Percentiles rank a stretch among this genome's conserved stretches.
Conservation (phyloP, 352 stramenopile species). For the Globisporangium sylvaticum region DNA sequence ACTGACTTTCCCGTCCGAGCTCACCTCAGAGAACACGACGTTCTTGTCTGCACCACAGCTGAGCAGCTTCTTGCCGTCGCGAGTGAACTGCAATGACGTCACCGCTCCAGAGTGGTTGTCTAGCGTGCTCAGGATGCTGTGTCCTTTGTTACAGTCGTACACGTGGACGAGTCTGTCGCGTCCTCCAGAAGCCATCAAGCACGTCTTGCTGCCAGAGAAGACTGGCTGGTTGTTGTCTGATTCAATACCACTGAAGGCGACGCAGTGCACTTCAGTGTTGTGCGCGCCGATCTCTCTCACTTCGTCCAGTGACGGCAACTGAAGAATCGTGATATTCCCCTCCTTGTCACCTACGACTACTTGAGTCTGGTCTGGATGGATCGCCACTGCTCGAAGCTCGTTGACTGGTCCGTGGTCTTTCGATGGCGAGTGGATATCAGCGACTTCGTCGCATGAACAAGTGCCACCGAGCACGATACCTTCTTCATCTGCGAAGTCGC, state of each 20-base stretch:
- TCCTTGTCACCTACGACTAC: conserved; percentile 68
- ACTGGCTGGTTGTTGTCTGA: not conserved
- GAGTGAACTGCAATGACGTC: conserved; percentile 59
- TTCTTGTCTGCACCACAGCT: conserved; percentile 70
- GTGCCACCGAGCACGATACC: conserved; percentile 51
- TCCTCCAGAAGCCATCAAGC: conserved; percentile 66
- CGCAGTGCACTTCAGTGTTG: conserved; percentile 67
- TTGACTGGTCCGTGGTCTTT: conserved; percentile 35
- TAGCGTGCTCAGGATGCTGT: conserved; percentile 44
- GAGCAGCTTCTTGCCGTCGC: conserved; percentile 60
- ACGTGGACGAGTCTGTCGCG: conserved; percentile 81
- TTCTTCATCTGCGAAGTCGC: conserved; percentile 40
- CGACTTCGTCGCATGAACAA: conserved; percentile 33
- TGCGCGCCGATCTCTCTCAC: conserved; percentile 49
- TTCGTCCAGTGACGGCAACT: conserved; percentile 32
- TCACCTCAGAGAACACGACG: conserved; percentile 57
- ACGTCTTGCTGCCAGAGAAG: not conserved
- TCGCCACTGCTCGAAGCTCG: conserved; percentile 34
- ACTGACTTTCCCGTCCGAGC: conserved; percentile 29
- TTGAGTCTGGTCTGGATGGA: conserved; percentile 58
- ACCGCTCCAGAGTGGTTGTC: conserved; percentile 78
- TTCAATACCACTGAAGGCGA: conserved; percentile 39
- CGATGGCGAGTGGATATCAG: conserved; percentile 41
- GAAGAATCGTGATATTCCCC: conserved; percentile 58
- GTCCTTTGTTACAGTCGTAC: conserved; percentile 50